Base-by-base conservation (phyloP, 495 filamentous ascomycete genomes). In the Lophiostoma macrostomum region DNA sequence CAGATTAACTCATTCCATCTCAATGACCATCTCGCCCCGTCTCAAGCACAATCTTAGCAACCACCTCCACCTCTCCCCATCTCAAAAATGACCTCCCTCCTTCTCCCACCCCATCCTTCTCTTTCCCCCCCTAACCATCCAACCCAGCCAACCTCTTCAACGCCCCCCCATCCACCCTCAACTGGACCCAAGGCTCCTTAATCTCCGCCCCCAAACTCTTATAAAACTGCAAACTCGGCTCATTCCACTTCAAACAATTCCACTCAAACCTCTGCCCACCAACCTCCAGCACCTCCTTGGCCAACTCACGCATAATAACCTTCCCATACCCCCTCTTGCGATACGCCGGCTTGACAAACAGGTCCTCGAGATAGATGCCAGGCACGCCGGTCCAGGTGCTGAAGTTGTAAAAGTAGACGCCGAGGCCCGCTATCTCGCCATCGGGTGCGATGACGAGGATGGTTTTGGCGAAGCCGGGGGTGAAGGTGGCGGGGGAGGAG, bases 331-430 rank as follows among this genome's bases (percentile, higher is more conserved):
- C 91, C 25, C 80, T 74, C 18, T 83, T 82, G 4, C 93, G 72
- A 37, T 85, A 84, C 22, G 68, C 70, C 19, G 82, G 78, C 62
- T 83, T 73, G 25, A 98, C 88, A 63, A 87, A 96, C 8, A 98
- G 73, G 66, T 98, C 93, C 66, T 98, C 93, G 11, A 98, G 84
- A 64, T 93, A 96, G 59, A 98, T 90, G 1, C 93, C 93, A 1
- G 93, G 85, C 8, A 79, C 78, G 3, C 84, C 81, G 30, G 84
- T 81, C 93, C 93, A 97, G 4, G 93, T 96, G 50, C 81, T 80
- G 65, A 86, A 89, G 65, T 82, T 87, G 66, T 78, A 75, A 75
- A 84, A 89, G 73, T 80, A 87, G 8, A 87, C 71, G 0, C 80
- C 83, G 73, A 83, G 78, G 44, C 78, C 80, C 4, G 79, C 80